Percentiles rank a stretch among this genome's conserved stretches.
These are phyloP conservation scores for Epichloe hybrida DNA, from an alignment of 2,329 filamentous ascomycete species.

Conservation along the genomic window DNA sequence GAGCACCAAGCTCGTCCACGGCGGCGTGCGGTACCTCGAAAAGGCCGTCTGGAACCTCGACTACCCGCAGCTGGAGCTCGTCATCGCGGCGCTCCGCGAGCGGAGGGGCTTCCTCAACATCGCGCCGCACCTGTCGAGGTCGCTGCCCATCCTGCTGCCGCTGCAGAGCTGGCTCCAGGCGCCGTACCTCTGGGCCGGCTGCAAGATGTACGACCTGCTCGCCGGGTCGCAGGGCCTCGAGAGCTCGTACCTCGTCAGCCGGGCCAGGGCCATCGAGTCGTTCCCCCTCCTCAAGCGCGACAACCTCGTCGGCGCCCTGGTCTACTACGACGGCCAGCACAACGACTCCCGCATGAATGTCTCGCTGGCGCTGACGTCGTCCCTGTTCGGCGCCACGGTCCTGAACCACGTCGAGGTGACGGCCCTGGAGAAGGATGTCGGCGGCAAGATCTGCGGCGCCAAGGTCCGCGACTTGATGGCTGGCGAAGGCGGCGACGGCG, in stretches of 20 bases:
- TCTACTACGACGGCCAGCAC: slow-evolving; percentile 80
- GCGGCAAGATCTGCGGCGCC: slow-evolving; percentile 57
- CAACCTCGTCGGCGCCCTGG: slow-evolving; percentile 60
- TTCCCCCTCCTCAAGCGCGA: slow-evolving; percentile 69
- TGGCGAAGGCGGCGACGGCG: slow-evolving; percentile 34
- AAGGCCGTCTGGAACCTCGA: slow-evolving; percentile 80
- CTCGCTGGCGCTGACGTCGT: slow-evolving; percentile 66
- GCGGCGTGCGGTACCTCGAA: slow-evolving; percentile 72
- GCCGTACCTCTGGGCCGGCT: slow-evolving; percentile 57
- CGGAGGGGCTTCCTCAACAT: slow-evolving; percentile 74
- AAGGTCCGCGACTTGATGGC: slow-evolving; percentile 43
- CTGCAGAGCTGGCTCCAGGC: slow-evolving; percentile 75
- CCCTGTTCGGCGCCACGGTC: slow-evolving; percentile 65
- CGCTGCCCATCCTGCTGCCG: slow-evolving; percentile 73
- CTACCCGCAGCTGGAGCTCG: slow-evolving; percentile 68
- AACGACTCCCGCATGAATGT: slow-evolving; percentile 85
- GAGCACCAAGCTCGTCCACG: slow-evolving; percentile 78
- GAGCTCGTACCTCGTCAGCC: slow-evolving; percentile 68
- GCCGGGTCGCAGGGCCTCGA: slow-evolving; percentile 74
- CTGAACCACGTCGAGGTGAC: slow-evolving; percentile 76
- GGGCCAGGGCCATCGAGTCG: slow-evolving; percentile 60
- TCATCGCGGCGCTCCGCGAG: slow-evolving; percentile 70
- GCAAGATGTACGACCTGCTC: slow-evolving; percentile 69
- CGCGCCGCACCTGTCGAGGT: slow-evolving; percentile 67
- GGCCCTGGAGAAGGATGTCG: slow-evolving; percentile 54